Evolutionary conservation across 148 eudicot species (phyloP).

Genomic region (Vaccinium macrocarpon): DNA sequence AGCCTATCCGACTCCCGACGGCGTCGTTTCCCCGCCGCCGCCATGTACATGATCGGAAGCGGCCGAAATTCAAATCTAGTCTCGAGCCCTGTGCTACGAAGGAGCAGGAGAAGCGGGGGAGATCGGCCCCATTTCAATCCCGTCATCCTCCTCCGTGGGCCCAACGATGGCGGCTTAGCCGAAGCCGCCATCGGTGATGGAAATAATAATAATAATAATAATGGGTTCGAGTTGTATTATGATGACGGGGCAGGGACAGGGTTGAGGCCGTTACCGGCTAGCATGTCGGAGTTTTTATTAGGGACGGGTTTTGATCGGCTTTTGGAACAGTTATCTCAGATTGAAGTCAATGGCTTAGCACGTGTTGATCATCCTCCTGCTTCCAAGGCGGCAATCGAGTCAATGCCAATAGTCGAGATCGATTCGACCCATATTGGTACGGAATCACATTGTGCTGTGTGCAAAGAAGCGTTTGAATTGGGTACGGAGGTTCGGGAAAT

Average conservation of each 20-base stretch:
- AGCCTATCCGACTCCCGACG: conserved; percentile 45
- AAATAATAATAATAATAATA: conserved; percentile 7
- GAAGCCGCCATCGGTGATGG: conserved; percentile 18
- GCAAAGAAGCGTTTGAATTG: conserved; percentile 28
- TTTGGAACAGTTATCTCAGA: conserved; percentile 28
- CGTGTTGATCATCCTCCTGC: conserved; percentile 29
- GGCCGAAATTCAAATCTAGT: conserved; percentile 30
- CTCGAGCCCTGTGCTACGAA: conserved; percentile 34
- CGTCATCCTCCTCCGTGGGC: conserved; percentile 82
- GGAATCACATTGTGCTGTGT: conserved; percentile 29
- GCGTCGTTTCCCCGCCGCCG: conserved; percentile 53
- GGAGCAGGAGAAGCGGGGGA: conserved; percentile 52
- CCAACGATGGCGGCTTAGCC: conserved; percentile 25
- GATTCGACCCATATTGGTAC: conserved; percentile 7
- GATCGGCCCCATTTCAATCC: conserved; percentile 93
- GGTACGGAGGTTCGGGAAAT: conserved; percentile 24
- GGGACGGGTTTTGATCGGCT: conserved; percentile 30
- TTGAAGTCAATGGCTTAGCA: conserved; percentile 22
- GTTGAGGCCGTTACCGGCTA: conserved; percentile 49
- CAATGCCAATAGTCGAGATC: conserved; percentile 27
- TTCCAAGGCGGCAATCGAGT: conserved; percentile 31
- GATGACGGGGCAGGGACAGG: conserved; percentile 87
- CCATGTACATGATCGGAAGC: conserved; percentile 48
- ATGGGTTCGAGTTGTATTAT: conserved; percentile 74
- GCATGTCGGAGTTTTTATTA: conserved; percentile 26